phyloP scores from a whole-genome alignment of 352 stramenopile genomes.

The Globisporangium alternatum region DNA sequence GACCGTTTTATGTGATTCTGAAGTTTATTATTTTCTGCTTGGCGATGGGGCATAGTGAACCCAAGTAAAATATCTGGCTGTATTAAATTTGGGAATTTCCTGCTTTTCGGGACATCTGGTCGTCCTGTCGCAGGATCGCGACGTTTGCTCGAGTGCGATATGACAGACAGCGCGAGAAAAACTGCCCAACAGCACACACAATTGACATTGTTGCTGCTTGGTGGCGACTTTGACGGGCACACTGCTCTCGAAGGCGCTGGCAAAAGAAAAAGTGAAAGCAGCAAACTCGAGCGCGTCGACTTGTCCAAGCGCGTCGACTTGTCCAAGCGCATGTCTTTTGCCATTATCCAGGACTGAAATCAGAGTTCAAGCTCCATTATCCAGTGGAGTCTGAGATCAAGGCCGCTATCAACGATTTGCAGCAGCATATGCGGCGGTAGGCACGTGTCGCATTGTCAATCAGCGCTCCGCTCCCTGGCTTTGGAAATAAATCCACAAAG shows the following conservation, averaged over 20 bases:
- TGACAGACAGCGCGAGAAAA: neutral
- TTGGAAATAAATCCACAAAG: slow-evolving; percentile 8
- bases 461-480: neutral
- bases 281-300: neutral
- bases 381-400: neutral
- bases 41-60: neutral
- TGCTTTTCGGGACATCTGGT: neutral
- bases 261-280: neutral
- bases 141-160: neutral
- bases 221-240: neutral
- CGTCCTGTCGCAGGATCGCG: neutral
- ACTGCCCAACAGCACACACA: neutral
- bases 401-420: neutral
- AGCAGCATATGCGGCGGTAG: neutral
- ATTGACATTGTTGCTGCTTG: neutral
- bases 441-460: slow-evolving; percentile 1
- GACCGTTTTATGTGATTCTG: slow-evolving; percentile 11
- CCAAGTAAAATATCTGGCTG: neutral
- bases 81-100: neutral
- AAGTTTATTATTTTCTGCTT: slow-evolving; percentile 15
- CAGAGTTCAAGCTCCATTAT: neutral
- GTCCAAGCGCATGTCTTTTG: neutral
- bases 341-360: neutral
- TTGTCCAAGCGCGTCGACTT: too few species aligned
- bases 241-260: neutral